Evolutionary conservation across 2,329 filamentous ascomycete species (phyloP), one percentile per base, ranked within the genome.

Genomic region (Endoconidiophora laricicola): DNA sequence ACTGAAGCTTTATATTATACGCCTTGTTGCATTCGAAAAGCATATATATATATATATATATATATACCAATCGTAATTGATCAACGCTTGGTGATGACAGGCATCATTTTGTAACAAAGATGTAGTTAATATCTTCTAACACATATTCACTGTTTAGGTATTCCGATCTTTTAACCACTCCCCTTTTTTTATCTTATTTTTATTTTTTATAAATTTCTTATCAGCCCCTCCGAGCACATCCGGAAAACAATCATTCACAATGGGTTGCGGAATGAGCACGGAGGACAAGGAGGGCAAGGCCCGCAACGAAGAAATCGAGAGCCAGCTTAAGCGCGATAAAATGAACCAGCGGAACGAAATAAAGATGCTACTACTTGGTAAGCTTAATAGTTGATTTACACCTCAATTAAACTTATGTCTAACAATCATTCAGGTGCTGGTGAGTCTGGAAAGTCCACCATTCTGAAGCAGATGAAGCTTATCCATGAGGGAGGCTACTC

Each of bases 271-370:
- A 71, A 94, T 95, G 86, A 96, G 90, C 68, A 94, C 91, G 65
- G 91, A 96, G 74, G 91, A 96, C 73, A 95, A 95, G 83, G 91
- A 96, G 87, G 90, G 91, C 72, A 96, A 95, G 85, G 86, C 87
- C 74, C 83, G 91, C 61, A 96, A 98, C 67, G 91, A 98, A 77
- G 90, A 96, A 79, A 98, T 98, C 64, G 91, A 98, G 72, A 96
- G 95, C 68, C 90, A 96, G 74, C 74, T 96, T 65, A 96, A 95
- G 79, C 79, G 86, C 67, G 91, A 98, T 65, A 93, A 94, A 71
- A 85, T 96, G 85, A 83, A 94, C 75, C 88, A 95, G 73, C 83
- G 90, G 62, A 98, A 98, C 61, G 91, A 98, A 71, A 98, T 98
- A 74, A 98, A 98, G 79, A 96, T 98, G 91, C 75, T 98, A 61